Evolutionary conservation across 208 protist genomes (phyloP).

Genomic region (Borovskyia barvae): DNA sequence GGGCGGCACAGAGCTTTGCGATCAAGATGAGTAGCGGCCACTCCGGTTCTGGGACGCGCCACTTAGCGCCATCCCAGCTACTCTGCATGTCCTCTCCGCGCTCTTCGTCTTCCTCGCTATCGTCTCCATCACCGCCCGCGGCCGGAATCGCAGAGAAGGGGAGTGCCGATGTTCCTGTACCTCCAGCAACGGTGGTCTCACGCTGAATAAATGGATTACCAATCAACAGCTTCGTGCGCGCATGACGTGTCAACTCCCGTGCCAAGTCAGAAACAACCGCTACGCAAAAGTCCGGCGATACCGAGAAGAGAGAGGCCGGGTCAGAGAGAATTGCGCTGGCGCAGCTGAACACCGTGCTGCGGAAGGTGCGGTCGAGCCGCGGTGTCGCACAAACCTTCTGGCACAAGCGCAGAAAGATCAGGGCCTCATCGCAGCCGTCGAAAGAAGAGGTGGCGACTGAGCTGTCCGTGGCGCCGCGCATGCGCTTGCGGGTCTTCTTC

Average conservation of each 20-base stretch:
- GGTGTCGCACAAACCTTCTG: slow-evolving; percentile 20
- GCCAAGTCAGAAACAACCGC: slow-evolving; percentile 7
- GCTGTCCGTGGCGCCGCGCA: not conserved
- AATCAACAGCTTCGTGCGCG: slow-evolving; percentile 19
- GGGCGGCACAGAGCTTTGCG: slow-evolving; percentile 41
- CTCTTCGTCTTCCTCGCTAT: slow-evolving; percentile 20
- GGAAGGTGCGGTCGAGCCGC: slow-evolving; percentile 14
- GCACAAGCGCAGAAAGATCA: slow-evolving; percentile 18
- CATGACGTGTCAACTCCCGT: slow-evolving; percentile 23
- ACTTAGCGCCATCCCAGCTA: slow-evolving; percentile 66
- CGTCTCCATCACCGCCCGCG: slow-evolving; percentile 4
- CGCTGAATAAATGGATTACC: slow-evolving; percentile 26
- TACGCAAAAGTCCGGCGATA: slow-evolving; percentile 5
- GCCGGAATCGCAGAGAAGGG: not conserved
- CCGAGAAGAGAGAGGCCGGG: not conserved
- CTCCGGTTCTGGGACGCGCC: slow-evolving; percentile 55
- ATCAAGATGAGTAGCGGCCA: slow-evolving; percentile 70
- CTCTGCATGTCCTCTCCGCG: slow-evolving; percentile 34
- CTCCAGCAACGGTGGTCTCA: not conserved
- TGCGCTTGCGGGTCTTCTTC: slow-evolving; percentile 2
- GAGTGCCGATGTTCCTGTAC: not conserved
- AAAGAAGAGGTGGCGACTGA: too few species aligned
- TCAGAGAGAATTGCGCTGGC: slow-evolving; percentile 17
- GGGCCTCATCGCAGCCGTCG: not conserved
- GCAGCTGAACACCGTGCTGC: slow-evolving; percentile 27